These are phyloP conservation scores for Pilatotrama ljubarskyi DNA, from an alignment of 768 basidiomycete species.

Conservation along the genomic window DNA sequence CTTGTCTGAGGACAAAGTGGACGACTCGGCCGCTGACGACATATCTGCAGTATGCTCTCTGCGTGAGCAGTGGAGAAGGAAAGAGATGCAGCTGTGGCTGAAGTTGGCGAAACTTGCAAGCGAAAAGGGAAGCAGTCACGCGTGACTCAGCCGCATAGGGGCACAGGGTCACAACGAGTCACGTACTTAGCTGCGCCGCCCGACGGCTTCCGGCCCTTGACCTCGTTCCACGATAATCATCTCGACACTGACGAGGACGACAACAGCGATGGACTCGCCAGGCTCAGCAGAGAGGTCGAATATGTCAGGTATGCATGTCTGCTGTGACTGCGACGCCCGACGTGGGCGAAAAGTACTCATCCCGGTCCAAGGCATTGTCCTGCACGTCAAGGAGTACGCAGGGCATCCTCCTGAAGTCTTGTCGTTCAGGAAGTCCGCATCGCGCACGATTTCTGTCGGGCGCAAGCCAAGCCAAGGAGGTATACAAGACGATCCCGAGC, in stretches of 20 bases:
- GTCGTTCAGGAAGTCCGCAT: constrained; percentile 52
- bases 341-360: constrained; percentile 10
- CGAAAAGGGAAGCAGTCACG: constrained; percentile 12
- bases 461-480: constrained; percentile 59
- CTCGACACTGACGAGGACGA: constrained; percentile 2
- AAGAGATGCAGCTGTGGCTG: background rate
- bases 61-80: background rate
- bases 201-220: background rate
- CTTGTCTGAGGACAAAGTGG: constrained; percentile 19
- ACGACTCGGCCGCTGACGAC: background rate
- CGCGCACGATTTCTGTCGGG: constrained; percentile 61
- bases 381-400: constrained; percentile 57
- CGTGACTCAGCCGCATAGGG: constrained; percentile 5
- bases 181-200: constrained; percentile 3
- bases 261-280: constrained; percentile 3
- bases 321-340: background rate
- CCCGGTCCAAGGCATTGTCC: constrained; percentile 48
- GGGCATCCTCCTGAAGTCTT: constrained; percentile 46
- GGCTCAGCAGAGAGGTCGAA: background rate
- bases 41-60: background rate
- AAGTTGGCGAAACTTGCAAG: background rate
- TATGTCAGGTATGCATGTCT: constrained; percentile 12
- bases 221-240: constrained; percentile 15
- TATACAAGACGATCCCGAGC: constrained; percentile 36
- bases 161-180: constrained; percentile 6